These are phyloP conservation scores for Ogataea pini DNA, from an alignment of 805 yeast genomes.

Conservation along the genomic window DNA sequence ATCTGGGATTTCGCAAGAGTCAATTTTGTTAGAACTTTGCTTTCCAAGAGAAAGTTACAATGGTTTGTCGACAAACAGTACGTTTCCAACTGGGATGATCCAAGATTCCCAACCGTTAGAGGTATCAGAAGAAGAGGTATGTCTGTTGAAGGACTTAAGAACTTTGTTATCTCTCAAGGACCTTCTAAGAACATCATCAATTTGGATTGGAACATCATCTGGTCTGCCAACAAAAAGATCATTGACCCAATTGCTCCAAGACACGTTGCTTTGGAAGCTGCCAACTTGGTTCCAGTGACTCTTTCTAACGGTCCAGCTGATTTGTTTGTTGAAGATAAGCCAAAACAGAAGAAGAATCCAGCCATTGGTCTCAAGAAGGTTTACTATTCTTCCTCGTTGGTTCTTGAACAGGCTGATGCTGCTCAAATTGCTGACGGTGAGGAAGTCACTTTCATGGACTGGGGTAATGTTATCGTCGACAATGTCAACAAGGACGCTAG, in stretches of 20 bases:
- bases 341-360: constrained; percentile 94
- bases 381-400: constrained; percentile 58
- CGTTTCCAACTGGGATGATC: constrained; percentile 97
- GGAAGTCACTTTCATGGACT: constrained; percentile 97
- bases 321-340: constrained; percentile 67
- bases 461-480: constrained; percentile 91
- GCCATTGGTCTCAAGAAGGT: constrained; percentile 85
- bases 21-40: constrained; percentile 91
- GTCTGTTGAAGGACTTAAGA: constrained; percentile 96
- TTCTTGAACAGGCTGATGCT: constrained; percentile 87
- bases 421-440: constrained; percentile 69
- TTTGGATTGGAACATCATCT: constrained; percentile 94
- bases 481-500: constrained; percentile 60
- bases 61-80: constrained; percentile 95
- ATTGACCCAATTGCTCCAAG: constrained; percentile 98
- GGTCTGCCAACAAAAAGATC: constrained; percentile 97
- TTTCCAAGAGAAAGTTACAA: constrained; percentile 96
- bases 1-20: constrained; percentile 98
- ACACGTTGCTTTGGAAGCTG: constrained; percentile 73
- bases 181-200: constrained; percentile 97
- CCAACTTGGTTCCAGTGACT: constrained; percentile 68
- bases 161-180: constrained; percentile 93
- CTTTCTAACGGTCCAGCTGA: constrained; percentile 68
- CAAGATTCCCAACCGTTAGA: constrained; percentile 98
- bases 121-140: constrained; percentile 99